phyloP scores from a whole-genome alignment of 192 early-diverging fungal species.

The Backusella luteola region DNA sequence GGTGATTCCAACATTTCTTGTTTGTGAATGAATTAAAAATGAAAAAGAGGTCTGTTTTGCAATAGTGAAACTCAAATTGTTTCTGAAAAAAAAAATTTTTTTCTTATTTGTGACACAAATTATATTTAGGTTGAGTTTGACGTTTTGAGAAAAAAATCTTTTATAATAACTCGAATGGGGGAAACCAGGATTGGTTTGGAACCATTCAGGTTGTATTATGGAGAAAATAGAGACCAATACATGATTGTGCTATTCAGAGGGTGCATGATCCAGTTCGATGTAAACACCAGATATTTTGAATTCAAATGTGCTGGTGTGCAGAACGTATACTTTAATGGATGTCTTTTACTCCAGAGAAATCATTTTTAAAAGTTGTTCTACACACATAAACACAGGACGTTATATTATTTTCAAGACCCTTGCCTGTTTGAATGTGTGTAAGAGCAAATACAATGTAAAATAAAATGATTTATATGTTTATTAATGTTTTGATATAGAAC shows the following conservation, averaged over 20 bases:
- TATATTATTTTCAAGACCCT: too few relatives aligned
- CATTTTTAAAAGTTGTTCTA: too few relatives aligned
- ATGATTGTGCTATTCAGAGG: not conserved
- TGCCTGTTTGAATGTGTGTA: too few relatives aligned
- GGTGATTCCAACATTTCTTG: constrained; percentile 10
- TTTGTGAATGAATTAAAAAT: not conserved
- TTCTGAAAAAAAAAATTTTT: not conserved
- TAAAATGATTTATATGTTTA: too few relatives aligned
- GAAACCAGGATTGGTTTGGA: not conserved
- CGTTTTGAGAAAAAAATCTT: not conserved
- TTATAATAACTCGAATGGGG: not conserved
- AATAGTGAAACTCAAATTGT: not conserved
- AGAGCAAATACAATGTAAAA: too few relatives aligned
- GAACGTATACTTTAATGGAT: not conserved
- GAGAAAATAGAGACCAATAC: not conserved
- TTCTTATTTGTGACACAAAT: not conserved
- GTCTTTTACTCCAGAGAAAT: not conserved
- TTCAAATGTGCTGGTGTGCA: not conserved
- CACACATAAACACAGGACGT: too few relatives aligned
- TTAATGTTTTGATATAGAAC: too few relatives aligned
- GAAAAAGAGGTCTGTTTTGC: not conserved
- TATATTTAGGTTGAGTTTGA: too few relatives aligned
- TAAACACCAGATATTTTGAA: not conserved
- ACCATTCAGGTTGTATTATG: not conserved
- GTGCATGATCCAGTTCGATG: not conserved